Evolutionary conservation across 352 stramenopile species (phyloP), one percentile per base, ranked within the genome.

Genomic region (Phytopythium vexans): DNA sequence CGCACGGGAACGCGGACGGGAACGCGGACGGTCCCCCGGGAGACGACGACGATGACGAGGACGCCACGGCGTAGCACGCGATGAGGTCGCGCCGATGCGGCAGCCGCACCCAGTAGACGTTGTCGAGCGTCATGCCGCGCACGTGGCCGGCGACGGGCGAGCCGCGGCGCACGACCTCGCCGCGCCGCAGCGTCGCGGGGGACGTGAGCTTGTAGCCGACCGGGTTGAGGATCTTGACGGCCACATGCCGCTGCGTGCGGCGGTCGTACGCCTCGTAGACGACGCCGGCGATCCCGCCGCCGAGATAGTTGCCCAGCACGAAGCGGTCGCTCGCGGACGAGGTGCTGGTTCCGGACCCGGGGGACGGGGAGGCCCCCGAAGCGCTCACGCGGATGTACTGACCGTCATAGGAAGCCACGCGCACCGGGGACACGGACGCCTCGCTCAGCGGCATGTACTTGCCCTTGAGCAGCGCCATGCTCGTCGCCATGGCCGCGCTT

Each of bases 161-260:
- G 14, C 82, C 82, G 21, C 72, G 68, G 44, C 86, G 82, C n/a
- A 98, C 73, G 39, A 98, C 76, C 40, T 98, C 89, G 41, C 72
- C 92, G 36, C 87, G 80, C 6, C 85, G 71, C 12, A 98, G 61
- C 12, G 77, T 67, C 12, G 82, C 75, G 0, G 83, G 64, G 21
- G 82, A 77, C 21, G 89, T 71, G 39, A 98, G 79, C 49, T 97
- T 95, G 68, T 98, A 98, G 54, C 93, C 91, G 38, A 98, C 93
- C 8, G 96, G 94, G 64, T 99, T 98, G 15, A 99, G 70, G 56
- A 98, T 98, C 74, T 99, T 99, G 50, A 98, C 93, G 34, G 96
- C 95, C 31, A 98, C 82, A 37, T 87, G 79, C 12, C 82, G 75
- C 58, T 91, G 81, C 39, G 69, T 62, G n/a, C 80, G 68, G 43